Evolutionary conservation across 305 asterid species (phyloP).

Genomic region (Solanum hybrid): DNA sequence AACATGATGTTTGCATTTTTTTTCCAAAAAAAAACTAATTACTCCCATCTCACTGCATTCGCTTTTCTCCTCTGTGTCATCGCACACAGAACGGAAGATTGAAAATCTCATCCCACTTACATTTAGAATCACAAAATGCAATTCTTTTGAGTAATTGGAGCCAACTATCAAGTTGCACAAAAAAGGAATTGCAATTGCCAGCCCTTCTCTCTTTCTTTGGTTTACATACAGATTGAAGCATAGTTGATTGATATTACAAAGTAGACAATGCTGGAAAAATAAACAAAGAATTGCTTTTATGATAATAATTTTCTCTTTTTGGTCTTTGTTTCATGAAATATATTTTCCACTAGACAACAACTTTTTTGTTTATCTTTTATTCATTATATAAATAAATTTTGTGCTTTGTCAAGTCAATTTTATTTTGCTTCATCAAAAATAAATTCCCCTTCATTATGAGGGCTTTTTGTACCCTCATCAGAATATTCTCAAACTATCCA

Average conservation of each 20-base stretch:
- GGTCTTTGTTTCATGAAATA: neutral
- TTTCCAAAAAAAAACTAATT: neutral
- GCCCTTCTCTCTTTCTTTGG: neutral
- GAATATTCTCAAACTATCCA: neutral
- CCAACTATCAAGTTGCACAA: neutral
- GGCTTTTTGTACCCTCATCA: neutral
- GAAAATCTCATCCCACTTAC: neutral
- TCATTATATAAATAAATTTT: neutral
- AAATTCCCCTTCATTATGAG: neutral
- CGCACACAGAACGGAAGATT: neutral
- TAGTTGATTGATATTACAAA: neutral
- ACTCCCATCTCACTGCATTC: neutral
- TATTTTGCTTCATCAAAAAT: neutral
- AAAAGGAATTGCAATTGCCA: neutral
- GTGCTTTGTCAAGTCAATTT: neutral
- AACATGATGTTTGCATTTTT: neutral
- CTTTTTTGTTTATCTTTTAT: neutral
- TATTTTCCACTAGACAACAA: neutral
- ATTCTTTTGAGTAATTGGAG: neutral
- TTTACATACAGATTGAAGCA: neutral
- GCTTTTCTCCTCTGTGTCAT: neutral
- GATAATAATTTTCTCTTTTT: neutral
- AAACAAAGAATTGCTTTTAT: neutral
- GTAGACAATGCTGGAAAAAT: neutral
- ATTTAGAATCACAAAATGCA: neutral